Percentiles rank a stretch among this genome's conserved stretches.
phyloP scores from a whole-genome alignment of 2,329 filamentous ascomycete species.

The Neofusicoccum umdonicola region DNA sequence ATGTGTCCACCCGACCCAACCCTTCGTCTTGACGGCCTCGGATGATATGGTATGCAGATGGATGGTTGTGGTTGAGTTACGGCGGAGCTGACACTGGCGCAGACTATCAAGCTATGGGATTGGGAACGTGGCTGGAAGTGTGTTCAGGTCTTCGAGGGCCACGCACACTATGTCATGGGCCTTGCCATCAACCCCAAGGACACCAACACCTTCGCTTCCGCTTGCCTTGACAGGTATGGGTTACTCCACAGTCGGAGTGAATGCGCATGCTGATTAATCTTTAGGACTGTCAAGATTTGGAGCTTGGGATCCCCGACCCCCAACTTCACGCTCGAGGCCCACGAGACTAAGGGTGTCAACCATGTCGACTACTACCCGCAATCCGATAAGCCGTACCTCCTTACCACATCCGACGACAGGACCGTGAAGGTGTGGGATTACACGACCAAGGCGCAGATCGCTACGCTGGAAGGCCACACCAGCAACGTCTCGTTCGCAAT shows the following conservation, averaged over 20 bases:
- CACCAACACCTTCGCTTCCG: slow-evolving; percentile 80
- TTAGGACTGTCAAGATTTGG: slow-evolving; percentile 94
- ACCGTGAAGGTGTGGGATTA: slow-evolving; percentile 99
- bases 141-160: slow-evolving; percentile 93
- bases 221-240: slow-evolving; percentile 69
- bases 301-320: slow-evolving; percentile 88
- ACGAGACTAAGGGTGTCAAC: slow-evolving; percentile 97
- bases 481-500: slow-evolving; percentile 98
- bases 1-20: slow-evolving; percentile 89
- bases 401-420: slow-evolving; percentile 93
- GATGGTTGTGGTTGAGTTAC: background rate
- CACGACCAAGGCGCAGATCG: slow-evolving; percentile 95
- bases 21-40: slow-evolving; percentile 91
- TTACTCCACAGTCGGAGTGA: background rate
- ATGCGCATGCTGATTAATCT: background rate
- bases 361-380: slow-evolving; percentile 85
- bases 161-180: slow-evolving; percentile 96
- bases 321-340: slow-evolving; percentile 95
- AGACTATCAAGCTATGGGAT: slow-evolving; percentile 88
- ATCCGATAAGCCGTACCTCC: slow-evolving; percentile 74
- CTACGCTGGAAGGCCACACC: slow-evolving; percentile 92
- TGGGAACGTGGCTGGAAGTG: slow-evolving; percentile 99
- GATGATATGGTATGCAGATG: slow-evolving; percentile 74
- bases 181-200: slow-evolving; percentile 92
- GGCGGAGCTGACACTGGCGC: slow-evolving; percentile 31